phyloP scores from a whole-genome alignment of 441 rosid genomes.

The Arabidopsis hybrid region DNA sequence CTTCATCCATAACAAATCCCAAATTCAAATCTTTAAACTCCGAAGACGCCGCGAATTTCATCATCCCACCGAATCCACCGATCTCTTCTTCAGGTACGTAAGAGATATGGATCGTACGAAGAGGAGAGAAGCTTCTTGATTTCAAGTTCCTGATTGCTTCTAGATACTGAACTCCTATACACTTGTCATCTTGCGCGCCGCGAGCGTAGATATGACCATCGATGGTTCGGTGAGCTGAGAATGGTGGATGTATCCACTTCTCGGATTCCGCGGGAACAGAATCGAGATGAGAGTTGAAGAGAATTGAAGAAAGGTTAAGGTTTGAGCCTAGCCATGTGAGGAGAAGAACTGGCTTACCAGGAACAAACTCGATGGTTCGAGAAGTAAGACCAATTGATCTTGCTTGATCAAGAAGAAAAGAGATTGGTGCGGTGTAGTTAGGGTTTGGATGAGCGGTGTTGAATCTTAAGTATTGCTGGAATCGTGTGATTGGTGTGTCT shows the following conservation, averaged over 20 bases:
- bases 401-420: conserved; percentile 69
- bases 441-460: conserved; percentile 91
- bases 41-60: conserved; percentile 59
- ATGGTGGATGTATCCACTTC: conserved; percentile 81
- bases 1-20: conserved; percentile 87
- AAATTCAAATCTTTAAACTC: conserved; percentile 71
- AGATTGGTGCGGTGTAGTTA: conserved; percentile 67
- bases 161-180: conserved; percentile 77
- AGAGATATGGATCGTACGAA: conserved; percentile 68
- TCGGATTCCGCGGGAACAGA: conserved; percentile 86
- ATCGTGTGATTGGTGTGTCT: conserved; percentile 61
- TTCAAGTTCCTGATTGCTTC: conserved; percentile 77
- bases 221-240: conserved; percentile 64
- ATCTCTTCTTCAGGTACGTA: conserved; percentile 89
- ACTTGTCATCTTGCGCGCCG: conserved; percentile 92
- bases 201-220: conserved; percentile 78
- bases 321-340: conserved; percentile 78
- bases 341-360: conserved; percentile 62
- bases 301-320: conserved; percentile 71
- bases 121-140: conserved; percentile 52
- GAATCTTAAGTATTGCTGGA: conserved; percentile 76
- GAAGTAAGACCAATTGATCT: conserved; percentile 55
- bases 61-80: conserved; percentile 72
- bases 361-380: conserved; percentile 56
- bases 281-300: conserved; percentile 91